These are phyloP conservation scores for Kickxella alabastrina DNA, from an alignment of 192 early-diverging fungal species.

Conservation along the genomic window DNA sequence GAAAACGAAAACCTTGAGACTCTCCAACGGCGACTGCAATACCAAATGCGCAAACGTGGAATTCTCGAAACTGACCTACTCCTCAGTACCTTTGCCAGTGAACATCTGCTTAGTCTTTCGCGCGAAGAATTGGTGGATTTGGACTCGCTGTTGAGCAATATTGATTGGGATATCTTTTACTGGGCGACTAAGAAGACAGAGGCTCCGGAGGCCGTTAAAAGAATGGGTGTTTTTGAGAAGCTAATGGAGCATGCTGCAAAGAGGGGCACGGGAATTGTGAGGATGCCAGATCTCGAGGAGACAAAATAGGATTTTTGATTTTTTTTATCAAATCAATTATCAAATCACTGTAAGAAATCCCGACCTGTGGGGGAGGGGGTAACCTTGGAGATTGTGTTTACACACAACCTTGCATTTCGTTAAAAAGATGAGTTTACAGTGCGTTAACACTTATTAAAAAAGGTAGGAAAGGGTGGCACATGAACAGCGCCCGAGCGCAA, in stretches of 20 bases:
- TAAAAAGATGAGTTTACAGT: too few relatives aligned
- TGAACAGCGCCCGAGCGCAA: too few relatives aligned
- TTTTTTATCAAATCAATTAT: too few relatives aligned
- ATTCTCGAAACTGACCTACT: constrained; percentile 92
- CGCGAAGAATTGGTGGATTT: constrained; percentile 65
- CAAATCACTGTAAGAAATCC: too few relatives aligned
- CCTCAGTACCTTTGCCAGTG: constrained; percentile 80
- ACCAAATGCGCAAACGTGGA: constrained; percentile 86
- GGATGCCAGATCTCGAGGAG: constrained; percentile 76
- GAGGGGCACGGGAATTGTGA: constrained; percentile 64
- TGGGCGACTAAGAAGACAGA: constrained; percentile 73
- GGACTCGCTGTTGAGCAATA: constrained; percentile 77
- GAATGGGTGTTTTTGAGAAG: constrained; percentile 56
- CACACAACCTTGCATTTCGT: too few relatives aligned
- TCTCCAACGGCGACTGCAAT: constrained; percentile 79
- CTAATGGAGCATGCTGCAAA: constrained; percentile 78
- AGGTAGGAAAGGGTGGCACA: not conserved
- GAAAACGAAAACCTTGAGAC: constrained; percentile 61
- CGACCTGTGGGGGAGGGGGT: too few relatives aligned
- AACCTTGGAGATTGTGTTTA: too few relatives aligned
- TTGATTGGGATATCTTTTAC: constrained; percentile 98
- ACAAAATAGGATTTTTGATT: too few relatives aligned
- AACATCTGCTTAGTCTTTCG: constrained; percentile 55
- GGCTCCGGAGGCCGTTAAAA: constrained; percentile 53
- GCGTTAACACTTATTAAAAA: not conserved